phyloP scores from a whole-genome alignment of 2,329 filamentous ascomycete genomes.

The Hymenoscyphus infarciens region DNA sequence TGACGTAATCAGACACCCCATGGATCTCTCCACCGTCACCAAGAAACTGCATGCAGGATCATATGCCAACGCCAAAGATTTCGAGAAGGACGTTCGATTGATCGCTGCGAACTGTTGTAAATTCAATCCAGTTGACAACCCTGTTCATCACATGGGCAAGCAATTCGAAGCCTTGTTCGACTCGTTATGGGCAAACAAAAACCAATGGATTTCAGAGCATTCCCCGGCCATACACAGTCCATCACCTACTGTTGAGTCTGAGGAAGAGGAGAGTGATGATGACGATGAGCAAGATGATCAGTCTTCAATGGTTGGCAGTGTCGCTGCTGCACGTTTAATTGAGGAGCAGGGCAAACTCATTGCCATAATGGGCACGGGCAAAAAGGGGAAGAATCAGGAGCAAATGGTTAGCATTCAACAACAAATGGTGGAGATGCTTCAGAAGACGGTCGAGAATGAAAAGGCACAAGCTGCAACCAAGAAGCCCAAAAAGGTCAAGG shows the following conservation, averaged over 20 bases:
- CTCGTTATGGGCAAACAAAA: slow-evolving; percentile 71
- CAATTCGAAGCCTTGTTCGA: slow-evolving; percentile 74
- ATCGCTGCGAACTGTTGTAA: slow-evolving; percentile 88
- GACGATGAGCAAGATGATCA: slow-evolving; percentile 55
- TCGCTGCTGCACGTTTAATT: slow-evolving; percentile 44
- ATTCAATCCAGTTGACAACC: slow-evolving; percentile 81
- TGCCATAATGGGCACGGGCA: slow-evolving; percentile 45
- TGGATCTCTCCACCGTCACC: slow-evolving; percentile 85
- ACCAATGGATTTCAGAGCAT: slow-evolving; percentile 75
- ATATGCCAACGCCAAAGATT: slow-evolving; percentile 79
- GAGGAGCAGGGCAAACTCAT: slow-evolving; percentile 58
- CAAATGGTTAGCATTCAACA: slow-evolving; percentile 13
- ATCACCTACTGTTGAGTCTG: slow-evolving; percentile 65
- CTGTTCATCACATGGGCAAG: slow-evolving; percentile 69
- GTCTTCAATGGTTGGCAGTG: slow-evolving; percentile 34
- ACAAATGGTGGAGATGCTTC: slow-evolving; percentile 62
- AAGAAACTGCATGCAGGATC: slow-evolving; percentile 73
- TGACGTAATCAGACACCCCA: slow-evolving; percentile 91
- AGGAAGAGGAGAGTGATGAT: slow-evolving; percentile 63
- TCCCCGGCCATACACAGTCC: slow-evolving; percentile 62
- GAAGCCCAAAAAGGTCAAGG: slow-evolving; percentile 55
- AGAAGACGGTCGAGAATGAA: slow-evolving; percentile 44
- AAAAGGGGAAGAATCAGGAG: slow-evolving; percentile 38
- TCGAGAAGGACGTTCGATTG: slow-evolving; percentile 76
- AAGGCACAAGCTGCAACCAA: slow-evolving; percentile 7